phyloP scores from a whole-genome alignment of 805 yeast species.

The Cyberlindnera americana region DNA sequence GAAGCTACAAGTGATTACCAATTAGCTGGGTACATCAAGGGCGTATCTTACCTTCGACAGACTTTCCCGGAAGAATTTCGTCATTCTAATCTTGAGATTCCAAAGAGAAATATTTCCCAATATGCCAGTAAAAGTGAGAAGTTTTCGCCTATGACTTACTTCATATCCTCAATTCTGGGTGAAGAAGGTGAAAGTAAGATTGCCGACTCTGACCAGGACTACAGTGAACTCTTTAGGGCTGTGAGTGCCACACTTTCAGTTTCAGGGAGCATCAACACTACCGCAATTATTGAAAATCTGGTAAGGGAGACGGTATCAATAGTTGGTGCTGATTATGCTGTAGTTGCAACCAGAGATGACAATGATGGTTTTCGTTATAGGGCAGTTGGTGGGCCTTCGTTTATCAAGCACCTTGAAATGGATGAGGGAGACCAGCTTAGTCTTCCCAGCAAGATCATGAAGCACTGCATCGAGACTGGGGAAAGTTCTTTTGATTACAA shows the following conservation, averaged over 20 bases:
- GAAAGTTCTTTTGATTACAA: constrained; percentile 32
- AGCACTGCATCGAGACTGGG: constrained; percentile 37
- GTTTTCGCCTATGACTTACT: constrained; percentile 28
- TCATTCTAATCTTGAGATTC: constrained; percentile 28
- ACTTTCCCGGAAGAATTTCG: constrained; percentile 30
- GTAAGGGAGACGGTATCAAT: constrained; percentile 37
- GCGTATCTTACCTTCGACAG: constrained; percentile 26
- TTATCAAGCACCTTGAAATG: constrained; percentile 34
- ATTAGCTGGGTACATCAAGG: constrained; percentile 28
- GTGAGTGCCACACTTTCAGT: constrained; percentile 45
- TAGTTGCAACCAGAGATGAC: constrained; percentile 30
- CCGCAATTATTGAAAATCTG: constrained; percentile 35
- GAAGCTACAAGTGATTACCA: constrained; percentile 36
- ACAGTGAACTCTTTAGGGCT: constrained; percentile 31
- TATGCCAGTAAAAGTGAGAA: too few species aligned
- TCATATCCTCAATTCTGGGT: constrained; percentile 28
- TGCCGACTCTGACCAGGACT: constrained; percentile 10
- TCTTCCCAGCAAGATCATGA: constrained; percentile 38
- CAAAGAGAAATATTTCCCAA: too few species aligned
- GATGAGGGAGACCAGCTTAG: constrained; percentile 5
- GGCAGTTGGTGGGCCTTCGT: constrained; percentile 29
- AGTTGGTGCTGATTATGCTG: constrained; percentile 36
- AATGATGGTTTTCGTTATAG: constrained; percentile 30
- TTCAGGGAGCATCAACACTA: constrained; percentile 41
- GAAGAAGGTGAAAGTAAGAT: constrained; percentile 13